Base-by-base conservation (phyloP, 2,329 filamentous ascomycete genomes). In the Hymenoscyphus occultus region DNA sequence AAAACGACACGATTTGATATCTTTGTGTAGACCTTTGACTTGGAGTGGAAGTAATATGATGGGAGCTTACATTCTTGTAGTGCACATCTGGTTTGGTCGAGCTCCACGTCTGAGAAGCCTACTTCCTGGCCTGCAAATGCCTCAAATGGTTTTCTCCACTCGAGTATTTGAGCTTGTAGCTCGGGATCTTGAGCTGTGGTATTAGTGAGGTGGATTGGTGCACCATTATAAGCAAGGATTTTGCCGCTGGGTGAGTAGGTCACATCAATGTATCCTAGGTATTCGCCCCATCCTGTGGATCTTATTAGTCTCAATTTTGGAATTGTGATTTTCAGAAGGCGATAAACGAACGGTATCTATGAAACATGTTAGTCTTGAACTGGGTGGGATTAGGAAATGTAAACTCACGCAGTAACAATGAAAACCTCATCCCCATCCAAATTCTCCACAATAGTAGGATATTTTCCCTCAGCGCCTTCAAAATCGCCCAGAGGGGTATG, bases 261-360 rank as follows among this genome's bases (percentile, higher is more conserved):
- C 7, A 90, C 81, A 68, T 89, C 86, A 69, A 90, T 90, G 74
- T 87, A 87, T 64, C 87, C 87, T 2, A 90, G 76, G 64, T 89
- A 89, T 76, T 89, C 85, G 61, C 87, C 87, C 87, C 87, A 90
- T 40, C 68, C 66, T 69, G 28, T 61, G 31, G 2, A 54, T 3
- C n/a, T 32, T 39, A 48, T 66, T 35, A 65, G 65, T 56, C 5
- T 48, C n/a, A 9, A 22, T 6, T 48, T 48, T 48, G 19, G 1
- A n/a, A 16, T n/a, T n/a, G 14, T n/a, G n/a, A 19, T 48, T 1
- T 22, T n/a, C 10, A 10, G n/a, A 48, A 22, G 10, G n/a, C 3
- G 45, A 5, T 35, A 9, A 19, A 22, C 45, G 45, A 22, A 48
- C 45, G 45, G n/a, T 48, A 48, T 19, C 45, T 48, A 48, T 31